Evolutionary conservation across 1,284 basidiomycete species (phyloP).

Genomic region (Blastosporella zonata): DNA sequence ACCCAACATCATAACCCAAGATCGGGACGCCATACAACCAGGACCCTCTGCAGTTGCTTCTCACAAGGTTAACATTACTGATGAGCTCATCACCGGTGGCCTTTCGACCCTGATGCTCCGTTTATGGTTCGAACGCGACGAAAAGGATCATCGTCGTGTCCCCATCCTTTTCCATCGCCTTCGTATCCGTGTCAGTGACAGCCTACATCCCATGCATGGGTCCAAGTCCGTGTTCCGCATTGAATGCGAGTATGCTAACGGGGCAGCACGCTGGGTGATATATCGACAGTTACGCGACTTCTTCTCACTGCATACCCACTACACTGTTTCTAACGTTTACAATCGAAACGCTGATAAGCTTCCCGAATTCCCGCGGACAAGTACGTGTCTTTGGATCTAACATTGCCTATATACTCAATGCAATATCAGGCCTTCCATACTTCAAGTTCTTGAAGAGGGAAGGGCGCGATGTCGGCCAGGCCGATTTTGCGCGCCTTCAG

Average conservation of each 20-base stretch:
- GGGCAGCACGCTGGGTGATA: conserved; percentile 93
- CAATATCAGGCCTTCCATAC: conserved; percentile 71
- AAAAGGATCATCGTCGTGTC: conserved; percentile 79
- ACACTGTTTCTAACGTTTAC: conserved; percentile 82
- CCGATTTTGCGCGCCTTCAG: conserved; percentile 80
- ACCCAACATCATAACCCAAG: conserved; percentile 48
- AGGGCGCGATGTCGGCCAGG: conserved; percentile 51
- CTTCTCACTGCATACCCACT: conserved; percentile 87
- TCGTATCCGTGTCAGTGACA: conserved; percentile 82
- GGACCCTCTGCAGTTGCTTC: conserved; percentile 49
- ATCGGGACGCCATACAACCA: conserved; percentile 26
- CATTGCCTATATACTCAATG: neutral
- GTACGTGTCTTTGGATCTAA: conserved; percentile 40
- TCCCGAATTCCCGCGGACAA: conserved; percentile 91
- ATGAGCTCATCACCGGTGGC: conserved; percentile 81
- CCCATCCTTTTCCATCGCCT: conserved; percentile 88
- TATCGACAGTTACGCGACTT: conserved; percentile 96
- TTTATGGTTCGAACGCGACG: conserved; percentile 91
- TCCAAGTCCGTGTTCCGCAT: conserved; percentile 87
- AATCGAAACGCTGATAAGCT: conserved; percentile 71
- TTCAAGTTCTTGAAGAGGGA: conserved; percentile 77
- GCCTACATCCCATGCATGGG: conserved; percentile 76
- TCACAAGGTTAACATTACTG: conserved; percentile 71
- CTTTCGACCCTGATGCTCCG: conserved; percentile 82
- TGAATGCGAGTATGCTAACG: conserved; percentile 96